These are phyloP conservation scores for Mycena crocata DNA, from an alignment of 768 basidiomycete genomes.

Conservation along the genomic window DNA sequence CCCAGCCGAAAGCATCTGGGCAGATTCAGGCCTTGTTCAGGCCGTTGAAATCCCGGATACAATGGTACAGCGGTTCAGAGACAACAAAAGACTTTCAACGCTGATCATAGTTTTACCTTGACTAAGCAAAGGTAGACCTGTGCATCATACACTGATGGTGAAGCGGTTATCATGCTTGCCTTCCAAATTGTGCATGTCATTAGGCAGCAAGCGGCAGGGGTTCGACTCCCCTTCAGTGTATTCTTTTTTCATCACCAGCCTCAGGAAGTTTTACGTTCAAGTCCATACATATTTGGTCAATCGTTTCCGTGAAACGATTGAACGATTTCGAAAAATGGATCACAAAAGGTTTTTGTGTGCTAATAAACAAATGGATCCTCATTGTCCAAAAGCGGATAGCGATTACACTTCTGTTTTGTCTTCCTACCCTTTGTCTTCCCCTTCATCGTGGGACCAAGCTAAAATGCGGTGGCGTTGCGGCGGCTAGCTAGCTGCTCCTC, in stretches of 20 bases:
- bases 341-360: too few relatives aligned
- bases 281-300: not conserved
- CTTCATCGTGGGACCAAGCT: slow-evolving; percentile 32
- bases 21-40: too few relatives aligned
- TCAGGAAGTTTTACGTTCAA: not conserved
- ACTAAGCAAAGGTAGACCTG: too few relatives aligned
- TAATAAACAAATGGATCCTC: not conserved
- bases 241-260: not conserved
- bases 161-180: slow-evolving; percentile 95
- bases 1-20: too few relatives aligned
- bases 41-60: too few relatives aligned
- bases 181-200: slow-evolving; percentile 61
- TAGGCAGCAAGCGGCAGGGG: slow-evolving; percentile 73
- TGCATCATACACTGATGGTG: slow-evolving; percentile 64
- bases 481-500: not conserved
- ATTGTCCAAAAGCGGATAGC: slow-evolving; percentile 13
- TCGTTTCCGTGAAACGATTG: too few relatives aligned
- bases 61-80: too few relatives aligned
- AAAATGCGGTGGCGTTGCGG: slow-evolving; percentile 23
- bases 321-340: too few relatives aligned
- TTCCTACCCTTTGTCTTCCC: slow-evolving; percentile 4
- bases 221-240: slow-evolving; percentile 82
- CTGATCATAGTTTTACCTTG: too few relatives aligned
- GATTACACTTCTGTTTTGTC: slow-evolving; percentile 21
- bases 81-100: too few relatives aligned